phyloP scores from a whole-genome alignment of 805 yeast species.

The Yamadazyma laniorum region DNA sequence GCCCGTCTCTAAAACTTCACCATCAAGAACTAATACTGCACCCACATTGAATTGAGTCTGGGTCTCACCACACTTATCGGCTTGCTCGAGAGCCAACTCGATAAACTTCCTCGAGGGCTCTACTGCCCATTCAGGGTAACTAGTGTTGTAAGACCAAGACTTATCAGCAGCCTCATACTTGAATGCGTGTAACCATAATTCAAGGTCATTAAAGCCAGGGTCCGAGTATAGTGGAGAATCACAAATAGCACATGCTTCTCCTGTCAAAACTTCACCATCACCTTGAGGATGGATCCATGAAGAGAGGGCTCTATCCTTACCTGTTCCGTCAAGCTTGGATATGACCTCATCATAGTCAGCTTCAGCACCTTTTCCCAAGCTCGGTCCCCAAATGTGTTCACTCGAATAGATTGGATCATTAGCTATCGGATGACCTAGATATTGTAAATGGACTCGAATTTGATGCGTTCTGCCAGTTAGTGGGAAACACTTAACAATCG shows the following conservation, averaged over 20 bases:
- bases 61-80: conserved; percentile 76
- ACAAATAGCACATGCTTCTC: conserved; percentile 62
- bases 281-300: conserved; percentile 62
- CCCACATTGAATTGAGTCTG: conserved; percentile 94
- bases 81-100: conserved; percentile 75
- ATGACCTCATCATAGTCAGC: conserved; percentile 51
- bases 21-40: conserved; percentile 66
- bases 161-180: conserved; percentile 60
- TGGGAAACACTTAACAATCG: conserved; percentile 82
- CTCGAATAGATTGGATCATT: conserved; percentile 79
- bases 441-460: conserved; percentile 89
- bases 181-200: conserved; percentile 88
- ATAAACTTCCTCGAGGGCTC: conserved; percentile 58
- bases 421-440: conserved; percentile 49
- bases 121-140: conserved; percentile 80
- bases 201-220: conserved; percentile 86
- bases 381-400: conserved; percentile 73
- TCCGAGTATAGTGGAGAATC: conserved; percentile 72
- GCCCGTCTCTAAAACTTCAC: conserved; percentile 72
- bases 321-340: conserved; percentile 55
- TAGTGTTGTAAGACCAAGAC: conserved; percentile 74
- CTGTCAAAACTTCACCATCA: conserved; percentile 66
- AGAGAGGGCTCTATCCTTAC: conserved; percentile 65
- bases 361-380: conserved; percentile 60
- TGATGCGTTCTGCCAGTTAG: conserved; percentile 94